A percentile compares a stretch with the other conserved stretches of the same genome.
These are phyloP conservation scores for Colletotrichum nymphaeae DNA, from an alignment of 2,329 filamentous ascomycete genomes.

Conservation along the genomic window DNA sequence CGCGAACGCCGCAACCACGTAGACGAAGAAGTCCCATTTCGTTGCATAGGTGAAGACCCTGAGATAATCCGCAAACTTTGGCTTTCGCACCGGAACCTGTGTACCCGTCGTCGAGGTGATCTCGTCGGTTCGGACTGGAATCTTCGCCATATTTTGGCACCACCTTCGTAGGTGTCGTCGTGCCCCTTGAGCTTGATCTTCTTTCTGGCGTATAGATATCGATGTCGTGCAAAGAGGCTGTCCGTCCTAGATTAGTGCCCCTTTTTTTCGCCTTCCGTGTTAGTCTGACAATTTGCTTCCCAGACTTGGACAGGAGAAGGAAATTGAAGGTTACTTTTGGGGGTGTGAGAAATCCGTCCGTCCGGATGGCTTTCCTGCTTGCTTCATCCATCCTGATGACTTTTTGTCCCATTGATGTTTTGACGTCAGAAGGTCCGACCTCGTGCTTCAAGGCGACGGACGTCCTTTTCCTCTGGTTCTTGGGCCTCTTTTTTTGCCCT, in stretches of 20 bases:
- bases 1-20: conserved; percentile 43
- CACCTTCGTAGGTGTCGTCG: not conserved
- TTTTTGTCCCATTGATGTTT: conserved; percentile 5
- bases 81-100: conserved; percentile 7
- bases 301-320: conserved; percentile 1
- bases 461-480: not conserved
- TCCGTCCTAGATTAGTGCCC: not conserved
- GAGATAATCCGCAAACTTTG: conserved; percentile 27
- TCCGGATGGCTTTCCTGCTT: not conserved
- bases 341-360: not conserved
- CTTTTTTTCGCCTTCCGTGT: not conserved
- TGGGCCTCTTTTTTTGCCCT: not conserved
- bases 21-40: conserved; percentile 45
- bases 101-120: not conserved
- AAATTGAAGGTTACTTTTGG: not conserved
- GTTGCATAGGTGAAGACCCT: conserved; percentile 45
- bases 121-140: not conserved
- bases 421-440: conserved; percentile 18
- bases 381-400: not conserved
- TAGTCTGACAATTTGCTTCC: conserved; percentile 6
- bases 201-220: not conserved
- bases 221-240: not conserved
- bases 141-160: not conserved
- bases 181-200: not conserved
- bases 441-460: conserved; percentile 15